These are phyloP conservation scores for Rhynchosporium agropyri DNA, from an alignment of 2,329 filamentous ascomycete genomes.

Conservation along the genomic window DNA sequence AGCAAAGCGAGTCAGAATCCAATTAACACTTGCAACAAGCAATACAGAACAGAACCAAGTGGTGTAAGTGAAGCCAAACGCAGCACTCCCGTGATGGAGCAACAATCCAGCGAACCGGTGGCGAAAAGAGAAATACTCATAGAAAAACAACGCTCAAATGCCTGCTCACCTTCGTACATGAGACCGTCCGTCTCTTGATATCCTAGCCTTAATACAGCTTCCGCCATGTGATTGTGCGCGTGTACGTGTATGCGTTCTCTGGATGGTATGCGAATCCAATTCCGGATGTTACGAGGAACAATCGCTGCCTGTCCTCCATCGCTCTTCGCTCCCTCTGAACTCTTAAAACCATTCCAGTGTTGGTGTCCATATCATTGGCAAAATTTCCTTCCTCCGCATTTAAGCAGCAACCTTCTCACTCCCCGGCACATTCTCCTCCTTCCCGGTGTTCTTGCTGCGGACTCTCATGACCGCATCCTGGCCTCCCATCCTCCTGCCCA, in stretches of 20 bases:
- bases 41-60: not conserved
- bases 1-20: not conserved
- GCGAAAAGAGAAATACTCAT: not conserved
- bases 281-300: not conserved
- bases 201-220: not conserved
- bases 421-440: constrained; percentile 18
- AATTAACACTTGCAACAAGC: too few relatives aligned
- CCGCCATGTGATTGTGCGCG: not conserved
- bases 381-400: too few relatives aligned
- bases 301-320: not conserved
- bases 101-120: constrained; percentile 3
- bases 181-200: not conserved
- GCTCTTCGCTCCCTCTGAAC: too few relatives aligned
- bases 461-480: constrained; percentile 69
- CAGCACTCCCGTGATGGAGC: not conserved
- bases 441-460: constrained; percentile 28
- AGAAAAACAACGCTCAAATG: constrained; percentile 12
- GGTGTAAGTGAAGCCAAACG: constrained; percentile 4
- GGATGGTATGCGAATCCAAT: not conserved
- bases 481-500: constrained; percentile 68
- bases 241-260: too few relatives aligned
- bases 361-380: too few relatives aligned
- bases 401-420: constrained; percentile 24
- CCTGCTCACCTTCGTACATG: constrained; percentile 2
- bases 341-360: too few relatives aligned